Evolutionary conservation across 768 basidiomycete species (phyloP).

Genomic region (Suillus brevipes): DNA sequence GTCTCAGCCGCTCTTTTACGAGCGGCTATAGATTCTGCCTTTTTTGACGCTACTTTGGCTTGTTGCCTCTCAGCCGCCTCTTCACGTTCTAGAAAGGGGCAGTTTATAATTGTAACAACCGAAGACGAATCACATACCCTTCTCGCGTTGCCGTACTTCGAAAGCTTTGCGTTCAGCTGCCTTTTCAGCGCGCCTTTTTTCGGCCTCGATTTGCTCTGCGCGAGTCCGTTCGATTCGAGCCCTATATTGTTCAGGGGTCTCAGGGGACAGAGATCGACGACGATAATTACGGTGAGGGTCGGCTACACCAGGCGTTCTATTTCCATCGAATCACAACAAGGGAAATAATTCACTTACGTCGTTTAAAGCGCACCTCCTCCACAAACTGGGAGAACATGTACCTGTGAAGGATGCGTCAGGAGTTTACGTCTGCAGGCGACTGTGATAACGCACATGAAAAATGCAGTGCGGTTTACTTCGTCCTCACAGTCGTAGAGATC

Average conservation of each 20-base stretch:
- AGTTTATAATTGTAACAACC: slow-evolving; percentile 12
- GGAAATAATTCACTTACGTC: slow-evolving; percentile 28
- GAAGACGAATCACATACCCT: slow-evolving; percentile 37
- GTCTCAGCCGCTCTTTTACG: slow-evolving; percentile 50
- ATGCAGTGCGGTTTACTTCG: slow-evolving; percentile 36
- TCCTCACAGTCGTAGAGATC: slow-evolving; percentile 32
- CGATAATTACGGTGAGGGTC: slow-evolving; percentile 24
- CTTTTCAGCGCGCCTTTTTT: slow-evolving; percentile 52
- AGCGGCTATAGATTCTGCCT: slow-evolving; percentile 50
- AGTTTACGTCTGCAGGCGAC: background rate
- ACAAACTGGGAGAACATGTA: slow-evolving; percentile 50
- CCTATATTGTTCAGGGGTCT: slow-evolving; percentile 53
- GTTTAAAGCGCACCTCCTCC: slow-evolving; percentile 30
- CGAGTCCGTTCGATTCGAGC: slow-evolving; percentile 49
- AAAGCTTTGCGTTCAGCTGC: slow-evolving; percentile 48
- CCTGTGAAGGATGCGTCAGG: slow-evolving; percentile 32
- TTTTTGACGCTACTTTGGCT: slow-evolving; percentile 53
- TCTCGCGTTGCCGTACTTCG: slow-evolving; percentile 48
- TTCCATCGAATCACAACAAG: slow-evolving; percentile 9
- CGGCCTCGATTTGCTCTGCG: slow-evolving; percentile 57
- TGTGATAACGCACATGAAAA: slow-evolving; percentile 44
- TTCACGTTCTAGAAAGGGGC: slow-evolving; percentile 43
- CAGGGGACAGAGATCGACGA: slow-evolving; percentile 27
- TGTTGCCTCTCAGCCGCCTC: slow-evolving; percentile 61
- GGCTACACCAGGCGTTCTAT: slow-evolving; percentile 14